These are phyloP conservation scores for Pelargonium australe DNA, from an alignment of 441 rosid species.

Conservation along the genomic window DNA sequence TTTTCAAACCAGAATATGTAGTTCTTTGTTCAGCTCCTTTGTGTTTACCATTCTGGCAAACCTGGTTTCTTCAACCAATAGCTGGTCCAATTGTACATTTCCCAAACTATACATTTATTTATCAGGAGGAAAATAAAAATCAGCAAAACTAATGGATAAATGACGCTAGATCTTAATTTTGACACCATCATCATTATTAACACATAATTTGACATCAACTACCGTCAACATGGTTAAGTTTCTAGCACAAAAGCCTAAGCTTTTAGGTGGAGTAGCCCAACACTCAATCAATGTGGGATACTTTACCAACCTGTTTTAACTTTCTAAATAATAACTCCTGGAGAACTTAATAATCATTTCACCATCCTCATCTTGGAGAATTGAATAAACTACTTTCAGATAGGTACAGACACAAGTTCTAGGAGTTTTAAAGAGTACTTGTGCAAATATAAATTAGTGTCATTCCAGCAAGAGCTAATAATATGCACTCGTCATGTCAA, in stretches of 20 bases:
- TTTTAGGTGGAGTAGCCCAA: no score
- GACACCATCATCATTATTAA: background rate
- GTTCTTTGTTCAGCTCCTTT: background rate
- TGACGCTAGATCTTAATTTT: background rate
- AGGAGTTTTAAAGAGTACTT: no score
- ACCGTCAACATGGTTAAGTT: no score
- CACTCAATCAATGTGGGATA: no score
- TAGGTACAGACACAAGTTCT: no score
- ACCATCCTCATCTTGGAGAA: background rate
- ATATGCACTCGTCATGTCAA: background rate
- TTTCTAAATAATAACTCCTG: background rate
- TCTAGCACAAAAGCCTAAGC: no score
- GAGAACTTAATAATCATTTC: background rate
- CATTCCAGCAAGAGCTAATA: constrained; percentile 5
- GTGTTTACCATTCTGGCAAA: background rate
- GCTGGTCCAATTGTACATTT: background rate
- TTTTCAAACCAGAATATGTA: background rate
- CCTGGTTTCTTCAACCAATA: background rate
- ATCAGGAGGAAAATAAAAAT: constrained; percentile 4
- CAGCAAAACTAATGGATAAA: background rate
- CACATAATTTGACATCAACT: background rate
- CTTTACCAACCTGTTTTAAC: no score
- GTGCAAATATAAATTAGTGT: background rate
- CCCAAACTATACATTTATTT: background rate
- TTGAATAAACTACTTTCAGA: no score